These are phyloP conservation scores for Acacia acuminata DNA, from an alignment of 306 rosid species.

Conservation along the genomic window DNA sequence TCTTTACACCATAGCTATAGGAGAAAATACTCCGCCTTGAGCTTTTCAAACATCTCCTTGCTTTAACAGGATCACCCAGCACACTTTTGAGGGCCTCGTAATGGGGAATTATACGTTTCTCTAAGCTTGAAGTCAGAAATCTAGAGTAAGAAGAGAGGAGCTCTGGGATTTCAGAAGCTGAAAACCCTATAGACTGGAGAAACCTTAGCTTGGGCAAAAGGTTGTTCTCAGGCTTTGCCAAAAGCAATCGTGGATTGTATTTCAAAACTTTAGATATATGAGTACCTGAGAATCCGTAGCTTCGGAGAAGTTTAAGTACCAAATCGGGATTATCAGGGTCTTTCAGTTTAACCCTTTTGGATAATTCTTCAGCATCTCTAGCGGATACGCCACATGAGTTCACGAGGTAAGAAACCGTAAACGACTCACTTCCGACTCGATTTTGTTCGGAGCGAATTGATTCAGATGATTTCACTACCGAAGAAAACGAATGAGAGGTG, in stretches of 20 bases:
- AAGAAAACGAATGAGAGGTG: neutral
- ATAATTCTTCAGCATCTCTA: neutral
- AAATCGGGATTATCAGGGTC: neutral
- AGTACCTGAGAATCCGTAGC: neutral
- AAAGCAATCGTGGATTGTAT: neutral
- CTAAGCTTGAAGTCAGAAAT: neutral
- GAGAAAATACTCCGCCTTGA: too few relatives aligned
- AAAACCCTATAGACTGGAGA: neutral
- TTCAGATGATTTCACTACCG: neutral
- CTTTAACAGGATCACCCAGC: neutral
- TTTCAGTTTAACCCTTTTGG: neutral
- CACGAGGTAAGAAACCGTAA: neutral
- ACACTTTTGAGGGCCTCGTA: slow-evolving; percentile 29
- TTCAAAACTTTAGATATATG: neutral
- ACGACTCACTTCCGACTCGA: neutral
- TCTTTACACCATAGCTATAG: too few relatives aligned
- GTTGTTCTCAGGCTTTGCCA: neutral
- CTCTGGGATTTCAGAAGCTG: neutral
- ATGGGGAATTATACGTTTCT: slow-evolving; percentile 25
- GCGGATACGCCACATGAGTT: neutral
- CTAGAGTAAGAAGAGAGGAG: neutral
- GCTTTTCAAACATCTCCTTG: too few relatives aligned
- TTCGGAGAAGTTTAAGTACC: neutral
- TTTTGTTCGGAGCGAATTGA: neutral
- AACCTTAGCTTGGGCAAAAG: neutral